phyloP scores from a whole-genome alignment of 2,329 filamentous ascomycete genomes.

The Fusarium coicis region DNA sequence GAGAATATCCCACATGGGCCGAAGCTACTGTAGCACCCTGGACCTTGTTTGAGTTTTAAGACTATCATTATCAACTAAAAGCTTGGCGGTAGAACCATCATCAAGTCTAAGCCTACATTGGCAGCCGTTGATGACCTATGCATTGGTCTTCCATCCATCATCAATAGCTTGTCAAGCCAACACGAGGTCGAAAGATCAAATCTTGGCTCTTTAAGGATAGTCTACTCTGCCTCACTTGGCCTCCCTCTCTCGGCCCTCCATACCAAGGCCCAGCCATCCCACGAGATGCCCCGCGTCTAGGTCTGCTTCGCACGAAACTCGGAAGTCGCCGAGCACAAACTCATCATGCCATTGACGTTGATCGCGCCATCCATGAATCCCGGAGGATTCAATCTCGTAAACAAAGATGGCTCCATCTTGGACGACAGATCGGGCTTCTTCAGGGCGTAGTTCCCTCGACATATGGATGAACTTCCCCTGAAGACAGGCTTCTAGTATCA shows the following conservation, averaged over 20 bases:
- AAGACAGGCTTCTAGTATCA: background rate
- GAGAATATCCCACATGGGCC: background rate
- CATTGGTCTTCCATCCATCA: background rate
- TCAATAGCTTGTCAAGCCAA: background rate
- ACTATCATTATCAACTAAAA: background rate
- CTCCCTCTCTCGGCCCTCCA: fast-evolving
- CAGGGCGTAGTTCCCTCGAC: background rate
- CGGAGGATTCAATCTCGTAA: background rate
- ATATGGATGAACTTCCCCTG: background rate
- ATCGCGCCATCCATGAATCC: background rate
- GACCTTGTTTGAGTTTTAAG: background rate
- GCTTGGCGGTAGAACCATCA: background rate
- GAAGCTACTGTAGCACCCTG: background rate
- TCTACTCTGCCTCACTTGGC: background rate
- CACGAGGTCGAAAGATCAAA: background rate
- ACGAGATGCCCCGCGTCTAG: background rate
- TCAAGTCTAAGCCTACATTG: background rate
- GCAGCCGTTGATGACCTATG: background rate
- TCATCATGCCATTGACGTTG: background rate
- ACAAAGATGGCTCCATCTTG: background rate
- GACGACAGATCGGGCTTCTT: background rate
- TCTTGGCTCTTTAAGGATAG: background rate
- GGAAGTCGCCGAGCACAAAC: background rate
- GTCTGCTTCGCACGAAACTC: background rate
- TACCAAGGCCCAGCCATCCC: background rate